A percentile compares a stretch with the other conserved stretches of the same genome.
Evolutionary conservation across 2,329 filamentous ascomycete species (phyloP).

Genomic region (Coniochaeta sp.): DNA sequence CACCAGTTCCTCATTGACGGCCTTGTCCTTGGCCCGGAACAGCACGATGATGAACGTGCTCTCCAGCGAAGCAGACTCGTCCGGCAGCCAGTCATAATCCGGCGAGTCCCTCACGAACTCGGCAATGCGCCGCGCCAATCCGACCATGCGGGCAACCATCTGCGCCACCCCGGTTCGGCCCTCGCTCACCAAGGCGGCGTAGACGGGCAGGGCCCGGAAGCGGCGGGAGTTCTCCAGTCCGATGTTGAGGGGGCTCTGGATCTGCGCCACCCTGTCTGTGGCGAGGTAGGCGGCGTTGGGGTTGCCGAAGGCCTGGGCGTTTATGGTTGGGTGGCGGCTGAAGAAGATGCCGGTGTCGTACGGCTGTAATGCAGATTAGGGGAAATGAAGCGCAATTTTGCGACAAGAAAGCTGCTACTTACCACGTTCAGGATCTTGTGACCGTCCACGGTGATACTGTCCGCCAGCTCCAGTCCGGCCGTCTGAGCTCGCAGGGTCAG

Average conservation of each 20-base stretch:
- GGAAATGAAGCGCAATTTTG: slow-evolving; percentile 6
- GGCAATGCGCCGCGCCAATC: slow-evolving; percentile 61
- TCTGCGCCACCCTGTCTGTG: slow-evolving; percentile 27
- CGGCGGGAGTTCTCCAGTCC: slow-evolving; percentile 87
- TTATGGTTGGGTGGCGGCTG: slow-evolving; percentile 52
- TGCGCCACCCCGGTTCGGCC: slow-evolving; percentile 60
- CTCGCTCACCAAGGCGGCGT: slow-evolving; percentile 69
- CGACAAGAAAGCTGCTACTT: slow-evolving; percentile 24
- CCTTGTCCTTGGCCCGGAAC: slow-evolving; percentile 62
- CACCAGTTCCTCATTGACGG: slow-evolving; percentile 59
- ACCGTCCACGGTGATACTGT: slow-evolving; percentile 79
- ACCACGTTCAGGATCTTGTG: slow-evolving; percentile 92
- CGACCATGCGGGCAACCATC: slow-evolving; percentile 67
- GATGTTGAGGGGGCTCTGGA: slow-evolving; percentile 78
- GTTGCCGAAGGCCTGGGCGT: slow-evolving; percentile 67
- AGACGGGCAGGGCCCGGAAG: slow-evolving; percentile 85
- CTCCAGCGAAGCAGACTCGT: slow-evolving; percentile 28
- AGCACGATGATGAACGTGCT: slow-evolving; percentile 62
- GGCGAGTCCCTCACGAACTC: slow-evolving; percentile 51
- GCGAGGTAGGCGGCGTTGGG: slow-evolving; percentile 77
- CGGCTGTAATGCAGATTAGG: slow-evolving; percentile 40
- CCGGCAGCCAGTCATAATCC: slow-evolving; percentile 60
- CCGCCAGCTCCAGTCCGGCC: slow-evolving; percentile 68
- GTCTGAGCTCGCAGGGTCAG: slow-evolving; percentile 37
- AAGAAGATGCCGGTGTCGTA: slow-evolving; percentile 93